Conservation (phyloP, 441 rosid genomes). For the Corymbia citriodora region DNA sequence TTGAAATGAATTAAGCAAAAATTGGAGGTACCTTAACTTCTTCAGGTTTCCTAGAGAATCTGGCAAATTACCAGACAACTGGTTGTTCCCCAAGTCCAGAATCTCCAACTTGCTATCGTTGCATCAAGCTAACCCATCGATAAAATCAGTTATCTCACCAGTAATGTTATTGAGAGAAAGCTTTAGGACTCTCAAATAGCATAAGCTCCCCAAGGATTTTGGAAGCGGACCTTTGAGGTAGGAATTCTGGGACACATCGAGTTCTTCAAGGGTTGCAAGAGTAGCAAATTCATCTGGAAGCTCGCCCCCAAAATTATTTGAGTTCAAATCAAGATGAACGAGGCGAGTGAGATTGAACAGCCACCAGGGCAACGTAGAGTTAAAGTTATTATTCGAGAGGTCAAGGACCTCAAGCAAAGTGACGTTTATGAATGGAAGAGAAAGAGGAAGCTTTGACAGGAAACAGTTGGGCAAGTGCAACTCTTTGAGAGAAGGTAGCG, state of each 20-base stretch:
- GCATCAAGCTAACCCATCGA: not conserved
- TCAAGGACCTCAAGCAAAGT: not conserved
- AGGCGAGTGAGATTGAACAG: not conserved
- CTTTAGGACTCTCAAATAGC: not conserved
- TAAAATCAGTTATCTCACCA: not conserved
- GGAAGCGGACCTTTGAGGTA: too few relatives aligned
- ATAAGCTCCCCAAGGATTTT: not conserved
- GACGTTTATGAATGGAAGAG: not conserved
- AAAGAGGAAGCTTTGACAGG: not conserved
- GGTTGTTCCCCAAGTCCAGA: constrained; percentile 1
- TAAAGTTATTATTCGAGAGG: constrained; percentile 5
- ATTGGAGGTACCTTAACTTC: not conserved
- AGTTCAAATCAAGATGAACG: not conserved
- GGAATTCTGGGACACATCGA: not conserved
- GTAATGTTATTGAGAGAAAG: not conserved
- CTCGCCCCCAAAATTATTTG: not conserved
- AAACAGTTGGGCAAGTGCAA: constrained; percentile 3
- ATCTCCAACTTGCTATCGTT: not conserved
- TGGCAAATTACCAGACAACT: constrained; percentile 2
- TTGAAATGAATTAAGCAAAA: not conserved
- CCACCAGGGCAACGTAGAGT: not conserved
- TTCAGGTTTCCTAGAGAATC: not conserved
- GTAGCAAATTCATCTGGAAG: not conserved
- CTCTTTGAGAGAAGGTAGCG: constrained; percentile 5
- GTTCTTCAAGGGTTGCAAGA: not conserved